Evolutionary conservation across 148 eudicot genomes (phyloP).

Genomic region (Nepenthes mirabilis): DNA sequence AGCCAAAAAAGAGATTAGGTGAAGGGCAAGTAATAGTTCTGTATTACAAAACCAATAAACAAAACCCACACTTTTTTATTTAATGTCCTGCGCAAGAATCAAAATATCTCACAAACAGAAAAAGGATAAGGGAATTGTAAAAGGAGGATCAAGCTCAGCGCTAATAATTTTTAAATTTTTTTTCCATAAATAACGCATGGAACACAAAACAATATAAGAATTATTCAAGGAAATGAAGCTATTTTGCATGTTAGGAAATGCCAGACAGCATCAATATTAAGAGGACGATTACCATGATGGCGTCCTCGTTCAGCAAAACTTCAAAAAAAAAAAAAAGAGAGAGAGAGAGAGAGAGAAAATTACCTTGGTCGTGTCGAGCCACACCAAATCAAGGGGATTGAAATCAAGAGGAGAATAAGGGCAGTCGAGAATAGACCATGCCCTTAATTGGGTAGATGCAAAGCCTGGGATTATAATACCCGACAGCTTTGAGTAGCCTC

Average conservation of each 20-base stretch:
- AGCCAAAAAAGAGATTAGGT: too few species aligned
- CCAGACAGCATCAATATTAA: not conserved
- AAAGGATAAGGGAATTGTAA: not conserved
- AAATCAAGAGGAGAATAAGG: constrained; percentile 94
- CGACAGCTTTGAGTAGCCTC: constrained; percentile 42
- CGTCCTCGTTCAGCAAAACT: not conserved
- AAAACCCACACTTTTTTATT: too few species aligned
- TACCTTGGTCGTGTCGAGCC: constrained; percentile 96
- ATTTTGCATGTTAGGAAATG: too few species aligned
- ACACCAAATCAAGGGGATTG: constrained; percentile 95
- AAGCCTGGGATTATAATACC: constrained; percentile 91
- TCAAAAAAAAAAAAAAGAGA: constrained; percentile 1
- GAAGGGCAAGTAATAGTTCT: too few species aligned
- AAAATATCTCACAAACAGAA: not conserved
- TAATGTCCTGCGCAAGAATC: not conserved
- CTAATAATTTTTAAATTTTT: too few species aligned
- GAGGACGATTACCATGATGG: not conserved
- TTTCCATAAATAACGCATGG: too few species aligned
- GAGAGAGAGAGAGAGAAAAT: not conserved
- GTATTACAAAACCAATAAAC: too few species aligned
- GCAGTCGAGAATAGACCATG: constrained; percentile 93
- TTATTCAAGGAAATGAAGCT: too few species aligned
- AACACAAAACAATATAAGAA: too few species aligned
- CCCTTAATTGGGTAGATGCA: constrained; percentile 92
- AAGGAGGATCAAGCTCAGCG: not conserved